Conservation (phyloP, 305 asterid species). For the Fraxinus sp. region DNA sequence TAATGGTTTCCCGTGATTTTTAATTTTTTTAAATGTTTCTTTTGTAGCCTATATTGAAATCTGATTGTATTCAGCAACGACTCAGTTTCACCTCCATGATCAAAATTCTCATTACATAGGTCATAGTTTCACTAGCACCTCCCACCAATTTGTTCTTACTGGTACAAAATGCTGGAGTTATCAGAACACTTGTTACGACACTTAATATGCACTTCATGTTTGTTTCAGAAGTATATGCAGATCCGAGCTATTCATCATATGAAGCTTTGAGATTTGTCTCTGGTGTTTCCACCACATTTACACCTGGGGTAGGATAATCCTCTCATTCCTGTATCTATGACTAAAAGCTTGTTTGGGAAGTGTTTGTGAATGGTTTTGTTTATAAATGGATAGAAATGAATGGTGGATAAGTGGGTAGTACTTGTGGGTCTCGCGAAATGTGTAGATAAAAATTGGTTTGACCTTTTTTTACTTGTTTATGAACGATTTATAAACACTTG, state of each 20-base stretch:
- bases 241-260: conserved; percentile 77
- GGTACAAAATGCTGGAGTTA: background rate
- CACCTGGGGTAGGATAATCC: conserved; percentile 65
- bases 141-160: background rate
- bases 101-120: background rate
- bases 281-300: conserved; percentile 77
- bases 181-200: background rate
- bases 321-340: conserved; percentile 9
- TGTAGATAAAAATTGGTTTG: background rate
- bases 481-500: background rate
- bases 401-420: background rate
- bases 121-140: background rate
- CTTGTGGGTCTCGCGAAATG: background rate
- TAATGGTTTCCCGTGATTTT: background rate
- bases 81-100: background rate
- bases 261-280: conserved; percentile 75
- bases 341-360: background rate
- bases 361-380: background rate
- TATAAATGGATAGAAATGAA: background rate
- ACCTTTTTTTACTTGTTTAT: background rate
- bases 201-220: conserved; percentile 9
- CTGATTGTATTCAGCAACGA: background rate
- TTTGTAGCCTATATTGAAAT: background rate
- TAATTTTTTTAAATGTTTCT: background rate
- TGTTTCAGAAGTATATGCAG: conserved; percentile 83